These are phyloP conservation scores for Shiraia sp. DNA, from an alignment of 2,329 filamentous ascomycete genomes.

Conservation along the genomic window DNA sequence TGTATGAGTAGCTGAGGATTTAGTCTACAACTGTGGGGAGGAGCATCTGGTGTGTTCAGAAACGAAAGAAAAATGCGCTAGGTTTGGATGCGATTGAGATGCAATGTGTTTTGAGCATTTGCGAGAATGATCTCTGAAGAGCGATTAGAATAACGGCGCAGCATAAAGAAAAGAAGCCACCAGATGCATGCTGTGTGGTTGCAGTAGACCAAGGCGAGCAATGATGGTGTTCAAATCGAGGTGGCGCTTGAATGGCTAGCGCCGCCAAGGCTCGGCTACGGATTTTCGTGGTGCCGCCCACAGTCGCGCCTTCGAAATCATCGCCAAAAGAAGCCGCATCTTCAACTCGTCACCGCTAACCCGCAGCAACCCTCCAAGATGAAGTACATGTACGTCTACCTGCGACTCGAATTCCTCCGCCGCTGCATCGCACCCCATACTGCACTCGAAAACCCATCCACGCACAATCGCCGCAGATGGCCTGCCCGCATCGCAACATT, in stretches of 20 bases:
- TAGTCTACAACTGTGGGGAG: no score
- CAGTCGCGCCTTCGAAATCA: slow-evolving; percentile 12
- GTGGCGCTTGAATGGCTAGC: not conserved
- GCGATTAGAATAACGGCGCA: no score
- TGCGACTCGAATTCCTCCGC: slow-evolving; percentile 10
- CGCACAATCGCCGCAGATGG: slow-evolving; percentile 10
- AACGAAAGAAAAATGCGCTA: no score
- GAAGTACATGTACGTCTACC: slow-evolving; percentile 78
- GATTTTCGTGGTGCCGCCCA: slow-evolving; percentile 21
- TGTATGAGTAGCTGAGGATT: no score
- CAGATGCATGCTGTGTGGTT: no score
- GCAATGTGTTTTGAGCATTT: no score
- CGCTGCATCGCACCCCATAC: slow-evolving; percentile 16
- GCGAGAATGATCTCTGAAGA: no score
- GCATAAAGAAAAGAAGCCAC: no score
- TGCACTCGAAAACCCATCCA: slow-evolving; percentile 14
- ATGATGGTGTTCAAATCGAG: no score
- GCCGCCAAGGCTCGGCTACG: slow-evolving; percentile 3
- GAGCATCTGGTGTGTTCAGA: no score
- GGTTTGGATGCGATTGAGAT: no score
- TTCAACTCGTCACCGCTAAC: slow-evolving; percentile 40
- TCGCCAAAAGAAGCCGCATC: slow-evolving; percentile 9
- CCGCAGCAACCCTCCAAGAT: slow-evolving; percentile 67
- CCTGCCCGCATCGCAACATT: slow-evolving; percentile 13
- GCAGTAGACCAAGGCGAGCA: no score